Percentiles rank a stretch among this genome's conserved stretches.
phyloP scores from a whole-genome alignment of 2,329 filamentous ascomycete species.

The Stachybotrys echinatus region DNA sequence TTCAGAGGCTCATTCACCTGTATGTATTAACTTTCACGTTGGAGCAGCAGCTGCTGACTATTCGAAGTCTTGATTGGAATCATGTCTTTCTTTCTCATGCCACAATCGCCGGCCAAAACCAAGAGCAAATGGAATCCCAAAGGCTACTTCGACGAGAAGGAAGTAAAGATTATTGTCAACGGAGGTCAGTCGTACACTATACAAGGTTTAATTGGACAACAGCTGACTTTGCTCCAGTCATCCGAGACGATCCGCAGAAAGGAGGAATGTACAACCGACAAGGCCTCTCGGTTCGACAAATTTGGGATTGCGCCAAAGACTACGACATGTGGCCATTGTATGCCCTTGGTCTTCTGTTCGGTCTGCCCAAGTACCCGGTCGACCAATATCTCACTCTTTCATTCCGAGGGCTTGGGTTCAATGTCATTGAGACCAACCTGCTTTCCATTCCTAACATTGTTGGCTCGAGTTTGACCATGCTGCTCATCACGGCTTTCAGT shows the following conservation, averaged over 20 bases:
- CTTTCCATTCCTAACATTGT: conserved; percentile 43
- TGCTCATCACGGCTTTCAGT: conserved; percentile 45
- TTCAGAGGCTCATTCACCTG: conserved; percentile 25
- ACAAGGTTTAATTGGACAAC: neutral
- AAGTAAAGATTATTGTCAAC: conserved; percentile 65
- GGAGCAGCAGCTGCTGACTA: too few relatives aligned
- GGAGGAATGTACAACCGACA: conserved; percentile 51
- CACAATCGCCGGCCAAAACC: conserved; percentile 58
- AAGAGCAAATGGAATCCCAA: conserved; percentile 47
- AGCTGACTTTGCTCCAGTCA: conserved; percentile 14
- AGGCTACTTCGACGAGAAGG: conserved; percentile 59
- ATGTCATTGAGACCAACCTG: conserved; percentile 47
- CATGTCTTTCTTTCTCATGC: conserved; percentile 51
- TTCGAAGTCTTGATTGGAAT: conserved; percentile 43
- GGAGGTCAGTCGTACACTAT: conserved; percentile 20
- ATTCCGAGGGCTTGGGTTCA: conserved; percentile 43
- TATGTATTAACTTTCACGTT: conserved; percentile 10
- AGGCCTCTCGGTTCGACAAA: conserved; percentile 34
- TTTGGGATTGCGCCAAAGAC: conserved; percentile 42
- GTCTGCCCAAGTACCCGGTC: conserved; percentile 41
- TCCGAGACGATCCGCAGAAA: conserved; percentile 52
- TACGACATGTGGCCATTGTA: conserved; percentile 51
- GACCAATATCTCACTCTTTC: conserved; percentile 45
- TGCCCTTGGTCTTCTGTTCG: conserved; percentile 39
- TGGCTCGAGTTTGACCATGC: conserved; percentile 41